Conservation (phyloP, 805 yeast genomes). For the Metschnikowia aberdeeniae region DNA sequence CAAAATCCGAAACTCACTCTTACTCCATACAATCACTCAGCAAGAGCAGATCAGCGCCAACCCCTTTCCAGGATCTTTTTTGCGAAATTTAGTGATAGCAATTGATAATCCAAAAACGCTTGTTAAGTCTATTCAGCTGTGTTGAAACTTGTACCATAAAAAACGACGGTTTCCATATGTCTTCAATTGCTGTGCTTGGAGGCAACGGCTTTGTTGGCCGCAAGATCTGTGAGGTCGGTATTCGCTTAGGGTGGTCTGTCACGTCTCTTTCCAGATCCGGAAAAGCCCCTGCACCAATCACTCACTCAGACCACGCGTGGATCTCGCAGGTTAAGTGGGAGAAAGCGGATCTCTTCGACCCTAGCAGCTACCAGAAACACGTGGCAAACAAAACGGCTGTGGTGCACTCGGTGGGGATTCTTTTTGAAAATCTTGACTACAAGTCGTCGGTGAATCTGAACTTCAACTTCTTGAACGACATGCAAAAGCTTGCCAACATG, state of each 20-base stretch:
- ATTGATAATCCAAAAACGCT: neutral
- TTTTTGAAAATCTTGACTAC: slow-evolving; percentile 66
- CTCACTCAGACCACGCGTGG: slow-evolving; percentile 36
- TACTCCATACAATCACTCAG: neutral
- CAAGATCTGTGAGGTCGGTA: slow-evolving; percentile 63
- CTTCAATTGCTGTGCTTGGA: slow-evolving; percentile 65
- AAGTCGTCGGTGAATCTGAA: slow-evolving; percentile 49
- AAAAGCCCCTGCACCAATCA: slow-evolving; percentile 35
- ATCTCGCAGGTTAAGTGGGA: slow-evolving; percentile 59
- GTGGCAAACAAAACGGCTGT: slow-evolving; percentile 56
- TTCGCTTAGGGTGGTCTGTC: slow-evolving; percentile 60
- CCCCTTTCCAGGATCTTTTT: neutral
- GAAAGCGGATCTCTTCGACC: slow-evolving; percentile 63
- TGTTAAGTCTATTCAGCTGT: neutral
- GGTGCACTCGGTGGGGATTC: slow-evolving; percentile 78
- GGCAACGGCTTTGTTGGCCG: slow-evolving; percentile 82
- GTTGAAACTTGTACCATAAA: neutral
- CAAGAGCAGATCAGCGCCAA: neutral
- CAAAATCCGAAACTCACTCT: neutral
- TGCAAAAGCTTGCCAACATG: slow-evolving; percentile 25
- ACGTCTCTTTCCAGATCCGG: slow-evolving; percentile 69
- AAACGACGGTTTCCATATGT: slow-evolving; percentile 8
- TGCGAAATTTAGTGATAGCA: neutral
- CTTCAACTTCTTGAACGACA: slow-evolving; percentile 31
- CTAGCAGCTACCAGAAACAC: slow-evolving; percentile 48